Conservation (phyloP, 805 yeast genomes). For the Metschnikowia amazonensis region DNA sequence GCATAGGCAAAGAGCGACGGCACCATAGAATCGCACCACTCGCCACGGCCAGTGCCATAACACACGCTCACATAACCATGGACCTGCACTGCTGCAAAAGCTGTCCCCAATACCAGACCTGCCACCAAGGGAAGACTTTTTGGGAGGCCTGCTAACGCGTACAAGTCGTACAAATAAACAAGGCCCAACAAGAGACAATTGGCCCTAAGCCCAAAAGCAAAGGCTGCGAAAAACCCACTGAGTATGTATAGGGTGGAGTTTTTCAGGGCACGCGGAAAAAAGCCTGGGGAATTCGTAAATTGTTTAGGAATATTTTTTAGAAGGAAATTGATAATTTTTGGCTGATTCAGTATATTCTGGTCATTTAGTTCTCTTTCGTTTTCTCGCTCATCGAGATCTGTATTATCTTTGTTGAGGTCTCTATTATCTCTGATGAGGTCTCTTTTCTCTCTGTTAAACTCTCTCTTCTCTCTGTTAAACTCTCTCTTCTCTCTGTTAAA, state of each 20-base stretch:
- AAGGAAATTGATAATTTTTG: too few species aligned
- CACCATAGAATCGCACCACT: constrained; percentile 64
- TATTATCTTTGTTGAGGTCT: too few species aligned
- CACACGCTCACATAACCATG: constrained; percentile 61
- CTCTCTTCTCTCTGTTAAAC: too few species aligned
- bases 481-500: too few species aligned
- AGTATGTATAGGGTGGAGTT: constrained; percentile 29
- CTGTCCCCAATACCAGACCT: constrained; percentile 52
- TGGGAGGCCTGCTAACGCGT: constrained; percentile 6
- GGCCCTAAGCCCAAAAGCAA: constrained; percentile 64
- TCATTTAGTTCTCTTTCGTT: too few species aligned
- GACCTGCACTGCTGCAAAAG: constrained; percentile 46
- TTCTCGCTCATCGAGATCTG: too few species aligned
- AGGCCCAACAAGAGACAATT: constrained; percentile 75
- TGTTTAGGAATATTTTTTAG: too few species aligned
- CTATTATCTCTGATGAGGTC: too few species aligned
- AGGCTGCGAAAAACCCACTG: constrained; percentile 53
- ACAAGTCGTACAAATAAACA: constrained; percentile 57
- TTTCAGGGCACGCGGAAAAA: not conserved
- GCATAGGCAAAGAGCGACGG: constrained; percentile 68
- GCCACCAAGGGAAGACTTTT: constrained; percentile 38
- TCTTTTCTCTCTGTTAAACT: too few species aligned
- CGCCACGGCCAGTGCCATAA: constrained; percentile 52
- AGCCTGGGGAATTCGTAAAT: too few species aligned
- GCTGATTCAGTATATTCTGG: too few species aligned